These are phyloP conservation scores for Macrocybe sp. DNA, from an alignment of 1,284 basidiomycete genomes.

Conservation along the genomic window DNA sequence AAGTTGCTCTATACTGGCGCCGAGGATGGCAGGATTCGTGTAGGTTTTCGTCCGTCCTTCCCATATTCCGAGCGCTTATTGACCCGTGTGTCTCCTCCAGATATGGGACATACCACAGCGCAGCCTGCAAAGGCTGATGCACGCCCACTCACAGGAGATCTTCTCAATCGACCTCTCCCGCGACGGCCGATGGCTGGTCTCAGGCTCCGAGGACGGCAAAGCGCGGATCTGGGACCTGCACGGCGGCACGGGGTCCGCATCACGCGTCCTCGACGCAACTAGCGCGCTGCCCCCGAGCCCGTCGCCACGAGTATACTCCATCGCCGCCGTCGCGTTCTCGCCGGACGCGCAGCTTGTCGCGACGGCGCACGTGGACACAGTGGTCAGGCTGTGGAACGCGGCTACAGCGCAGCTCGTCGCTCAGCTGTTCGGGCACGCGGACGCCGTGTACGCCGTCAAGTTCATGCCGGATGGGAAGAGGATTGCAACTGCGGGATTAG, in stretches of 20 bases:
- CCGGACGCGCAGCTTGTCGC: not conserved
- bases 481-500: not conserved
- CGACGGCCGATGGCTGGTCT: slow-evolving; percentile 80
- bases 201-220: slow-evolving; percentile 86
- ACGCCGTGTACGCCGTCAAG: not conserved
- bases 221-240: slow-evolving; percentile 87
- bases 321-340: not conserved
- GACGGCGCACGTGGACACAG: not conserved
- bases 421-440: not conserved
- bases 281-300: too few relatives aligned
- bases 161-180: slow-evolving; percentile 86
- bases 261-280: too few relatives aligned
- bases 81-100: slow-evolving; percentile 27
- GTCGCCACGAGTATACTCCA: too few relatives aligned
- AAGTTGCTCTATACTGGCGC: slow-evolving; percentile 79
- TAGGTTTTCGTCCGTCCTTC: slow-evolving; percentile 28
- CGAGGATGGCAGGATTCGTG: slow-evolving; percentile 80
- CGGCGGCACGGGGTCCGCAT: slow-evolving; percentile 32
- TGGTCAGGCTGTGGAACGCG: slow-evolving; percentile 6
- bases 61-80: slow-evolving; percentile 3
- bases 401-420: not conserved
- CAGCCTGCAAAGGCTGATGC: slow-evolving; percentile 68
- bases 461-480: not conserved
- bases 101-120: slow-evolving; percentile 85
- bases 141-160: slow-evolving; percentile 87